Conservation (phyloP, 257 asterid genomes). For the Forsythia viridissima region DNA sequence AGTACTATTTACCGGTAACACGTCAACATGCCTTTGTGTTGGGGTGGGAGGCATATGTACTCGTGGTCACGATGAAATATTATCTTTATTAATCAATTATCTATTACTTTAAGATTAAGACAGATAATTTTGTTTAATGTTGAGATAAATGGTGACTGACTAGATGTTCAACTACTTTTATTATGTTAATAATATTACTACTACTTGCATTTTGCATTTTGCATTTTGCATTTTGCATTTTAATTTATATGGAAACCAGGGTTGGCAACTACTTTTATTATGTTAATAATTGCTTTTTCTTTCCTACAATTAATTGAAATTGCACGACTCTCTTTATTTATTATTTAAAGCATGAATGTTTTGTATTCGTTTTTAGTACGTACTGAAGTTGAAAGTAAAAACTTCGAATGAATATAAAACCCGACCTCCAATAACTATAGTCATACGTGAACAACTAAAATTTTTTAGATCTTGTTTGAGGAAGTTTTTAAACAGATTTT, state of each 20-base stretch:
- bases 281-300: too few species aligned
- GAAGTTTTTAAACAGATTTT: too few species aligned
- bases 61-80: background rate
- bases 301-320: background rate
- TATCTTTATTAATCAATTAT: background rate
- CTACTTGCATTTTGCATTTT: background rate
- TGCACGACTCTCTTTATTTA: too few species aligned
- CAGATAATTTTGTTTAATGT: slow-evolving; percentile 13
- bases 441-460: background rate
- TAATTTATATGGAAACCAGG: background rate
- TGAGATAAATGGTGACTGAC: slow-evolving; percentile 27
- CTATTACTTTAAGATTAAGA: slow-evolving; percentile 12
- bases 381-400: background rate
- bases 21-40: background rate
- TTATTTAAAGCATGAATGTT: background rate
- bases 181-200: slow-evolving; percentile 4
- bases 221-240: background rate
- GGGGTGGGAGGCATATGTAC: background rate
- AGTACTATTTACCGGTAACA: background rate
- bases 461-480: too few species aligned
- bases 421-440: background rate
- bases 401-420: background rate
- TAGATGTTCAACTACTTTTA: slow-evolving; percentile 26
- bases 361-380: background rate
- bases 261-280: background rate